Evolutionary conservation across 2,329 filamentous ascomycete species (phyloP).

Genomic region (Trematosphaeria pertusa): DNA sequence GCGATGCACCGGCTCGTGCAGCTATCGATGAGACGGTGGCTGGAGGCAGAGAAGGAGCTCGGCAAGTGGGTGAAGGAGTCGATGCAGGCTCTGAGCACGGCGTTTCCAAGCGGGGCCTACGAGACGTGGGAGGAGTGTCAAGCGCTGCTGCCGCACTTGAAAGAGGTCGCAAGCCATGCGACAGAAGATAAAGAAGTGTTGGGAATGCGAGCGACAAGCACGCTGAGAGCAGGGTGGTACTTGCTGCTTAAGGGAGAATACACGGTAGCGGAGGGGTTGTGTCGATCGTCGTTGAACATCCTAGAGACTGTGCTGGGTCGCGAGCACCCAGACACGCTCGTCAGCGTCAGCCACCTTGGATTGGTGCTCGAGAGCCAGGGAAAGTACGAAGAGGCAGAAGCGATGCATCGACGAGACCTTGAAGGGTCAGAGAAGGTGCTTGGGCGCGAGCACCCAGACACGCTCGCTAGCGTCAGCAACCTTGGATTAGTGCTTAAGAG

Average conservation of each 20-base stretch:
- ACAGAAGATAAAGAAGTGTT: constrained; percentile 7
- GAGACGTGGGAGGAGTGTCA: constrained; percentile 11
- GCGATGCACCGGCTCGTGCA: constrained; percentile 18
- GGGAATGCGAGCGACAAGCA: constrained; percentile 6
- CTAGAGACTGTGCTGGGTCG: constrained; percentile 5
- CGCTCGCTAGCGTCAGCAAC: constrained; percentile 5
- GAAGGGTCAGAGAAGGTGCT: constrained; percentile 1
- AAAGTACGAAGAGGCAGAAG: constrained; percentile 1
- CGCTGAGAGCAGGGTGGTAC: constrained; percentile 10
- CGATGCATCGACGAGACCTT: constrained; percentile 2
- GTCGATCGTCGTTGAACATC: constrained; percentile 5
- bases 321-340: constrained; percentile 10
- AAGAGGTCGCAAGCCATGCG: constrained; percentile 4
- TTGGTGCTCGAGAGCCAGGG: neutral
- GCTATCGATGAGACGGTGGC: constrained; percentile 18
- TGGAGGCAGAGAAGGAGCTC: constrained; percentile 11
- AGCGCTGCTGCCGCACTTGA: constrained; percentile 12
- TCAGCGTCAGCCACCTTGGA: constrained; percentile 1
- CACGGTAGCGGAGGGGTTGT: constrained; percentile 7
- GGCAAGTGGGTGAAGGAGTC: constrained; percentile 9
- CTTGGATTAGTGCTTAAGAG: constrained; percentile 2
- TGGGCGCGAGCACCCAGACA: constrained; percentile 4
- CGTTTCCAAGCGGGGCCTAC: constrained; percentile 14
- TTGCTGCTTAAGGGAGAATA: constrained; percentile 8
- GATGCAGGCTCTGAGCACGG: constrained; percentile 3